A percentile compares a stretch with the other conserved stretches of the same genome.
Conservation (phyloP, 176 grass and related monocot genomes). For the Carex myosuroides region DNA sequence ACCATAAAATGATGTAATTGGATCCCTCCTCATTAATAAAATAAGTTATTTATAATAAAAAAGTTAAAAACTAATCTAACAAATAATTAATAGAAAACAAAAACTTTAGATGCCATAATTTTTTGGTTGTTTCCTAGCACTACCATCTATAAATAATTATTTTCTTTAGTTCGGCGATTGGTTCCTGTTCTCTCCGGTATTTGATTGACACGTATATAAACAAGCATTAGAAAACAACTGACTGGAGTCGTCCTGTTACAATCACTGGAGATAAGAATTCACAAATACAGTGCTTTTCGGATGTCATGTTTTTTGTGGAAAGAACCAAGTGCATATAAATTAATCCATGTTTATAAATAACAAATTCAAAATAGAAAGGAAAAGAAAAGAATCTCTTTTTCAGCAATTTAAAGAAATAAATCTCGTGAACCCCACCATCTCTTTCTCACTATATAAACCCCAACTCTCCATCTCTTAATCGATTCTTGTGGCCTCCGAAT, state of each 20-base stretch:
- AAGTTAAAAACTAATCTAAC: no score
- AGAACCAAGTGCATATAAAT: not conserved
- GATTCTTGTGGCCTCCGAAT: constrained; percentile 1
- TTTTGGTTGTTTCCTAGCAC: not conserved
- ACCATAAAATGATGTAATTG: no score
- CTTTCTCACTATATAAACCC: constrained; percentile 18
- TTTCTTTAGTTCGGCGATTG: not conserved
- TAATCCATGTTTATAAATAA: not conserved
- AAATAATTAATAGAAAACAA: no score
- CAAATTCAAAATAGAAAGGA: not conserved
- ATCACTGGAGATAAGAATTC: not conserved
- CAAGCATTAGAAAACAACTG: not conserved
- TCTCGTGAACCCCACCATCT: not conserved
- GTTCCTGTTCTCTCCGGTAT: not conserved
- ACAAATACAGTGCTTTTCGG: not conserved
- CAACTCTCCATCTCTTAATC: not conserved
- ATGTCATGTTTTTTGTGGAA: not conserved
- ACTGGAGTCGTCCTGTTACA: not conserved
- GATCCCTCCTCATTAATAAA: no score
- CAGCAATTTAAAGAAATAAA: constrained; percentile 17
- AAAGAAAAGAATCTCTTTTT: constrained; percentile 15
- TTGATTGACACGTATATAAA: not conserved
- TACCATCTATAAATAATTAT: not conserved
- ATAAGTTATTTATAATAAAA: no score
- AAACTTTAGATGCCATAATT: no score